Evolutionary conservation across 2,329 filamentous ascomycete species (phyloP).

Genomic region (Ustilaginoidea virens): DNA sequence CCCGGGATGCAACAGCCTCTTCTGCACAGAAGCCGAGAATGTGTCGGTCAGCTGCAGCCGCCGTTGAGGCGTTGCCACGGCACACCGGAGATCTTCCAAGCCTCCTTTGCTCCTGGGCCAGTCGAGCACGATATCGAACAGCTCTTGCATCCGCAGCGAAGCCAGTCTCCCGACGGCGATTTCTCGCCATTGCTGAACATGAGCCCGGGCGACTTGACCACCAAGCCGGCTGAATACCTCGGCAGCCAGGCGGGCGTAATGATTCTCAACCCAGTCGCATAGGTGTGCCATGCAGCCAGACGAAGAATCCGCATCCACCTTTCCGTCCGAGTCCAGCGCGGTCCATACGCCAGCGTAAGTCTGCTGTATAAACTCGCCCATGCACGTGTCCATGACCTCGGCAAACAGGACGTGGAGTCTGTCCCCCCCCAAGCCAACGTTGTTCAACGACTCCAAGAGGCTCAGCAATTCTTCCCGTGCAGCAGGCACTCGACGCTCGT

Average conservation of each 20-base stretch:
- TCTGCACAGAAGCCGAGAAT: conserved; percentile 51
- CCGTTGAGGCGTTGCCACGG: conserved; percentile 51
- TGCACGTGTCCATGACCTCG: conserved; percentile 50
- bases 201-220: conserved; percentile 30
- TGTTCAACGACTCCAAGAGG: conserved; percentile 42
- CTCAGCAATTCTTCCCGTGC: conserved; percentile 36
- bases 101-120: conserved; percentile 61
- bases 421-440: conserved; percentile 54
- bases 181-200: conserved; percentile 55
- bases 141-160: conserved; percentile 49
- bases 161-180: conserved; percentile 55
- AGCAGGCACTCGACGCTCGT: conserved; percentile 13
- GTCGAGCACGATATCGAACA: conserved; percentile 65
- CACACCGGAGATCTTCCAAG: conserved; percentile 57
- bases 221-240: conserved; percentile 39
- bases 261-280: conserved; percentile 51
- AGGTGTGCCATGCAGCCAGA: conserved; percentile 41
- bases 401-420: conserved; percentile 57
- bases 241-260: conserved; percentile 48
- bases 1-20: conserved; percentile 57
- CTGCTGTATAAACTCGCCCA: conserved; percentile 45
- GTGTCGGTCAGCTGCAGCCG: conserved; percentile 54
- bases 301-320: conserved; percentile 1
- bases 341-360: conserved; percentile 50
- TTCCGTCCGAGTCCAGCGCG: conserved; percentile 9